Evolutionary conservation across 192 early-diverging fungal genomes (phyloP), one percentile per base, ranked within the genome.

Genomic region (Thamnidium elegans): DNA sequence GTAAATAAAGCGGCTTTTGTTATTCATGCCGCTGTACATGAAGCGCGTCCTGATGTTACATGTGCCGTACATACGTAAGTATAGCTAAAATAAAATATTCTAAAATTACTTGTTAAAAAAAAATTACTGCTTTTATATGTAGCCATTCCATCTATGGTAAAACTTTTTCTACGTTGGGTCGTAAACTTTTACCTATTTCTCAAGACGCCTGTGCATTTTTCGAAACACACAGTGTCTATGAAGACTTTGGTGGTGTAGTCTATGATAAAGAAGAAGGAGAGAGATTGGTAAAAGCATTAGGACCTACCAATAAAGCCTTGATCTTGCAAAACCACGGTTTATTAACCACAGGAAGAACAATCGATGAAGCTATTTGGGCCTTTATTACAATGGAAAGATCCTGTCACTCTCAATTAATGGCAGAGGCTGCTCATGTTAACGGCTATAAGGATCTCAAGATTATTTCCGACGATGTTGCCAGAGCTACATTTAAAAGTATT

Each of bases 161-260:
- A 67, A 75, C 85, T 50, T 84, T 87, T 47, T 83, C 85, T 23
- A 51, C 75, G 0, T 43, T 83, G 10, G 83, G 71, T 7, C 50
- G 64, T 34, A 58, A 65, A 3, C 39, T 87, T 9, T 42, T 76
- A 44, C 83, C 83, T 0, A 80, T 87, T 39, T 79, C 81, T 50
- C 85, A 87, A 67, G 85, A 87, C 31, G 78, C 85, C 1, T 87
- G 85, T 50, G 78, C 79, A 39, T 87, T 87, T 58, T 87, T 77
- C 59, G 62, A 82, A 0, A 58, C 76, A 56, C 85, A 87, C 43
- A 67, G 71, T 36, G 14, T 87, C 31, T 79, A 80, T 34, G 75
- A 82, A 1, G 73, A 80, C 6, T 87, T 78, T 44, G 77, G 78
- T 42, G 85, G 85, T 20, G 79, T 87, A 1, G 81, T 87, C 17